Evolutionary conservation across 1,284 basidiomycete species (phyloP).

Genomic region (Ceratobasidium sp.): DNA sequence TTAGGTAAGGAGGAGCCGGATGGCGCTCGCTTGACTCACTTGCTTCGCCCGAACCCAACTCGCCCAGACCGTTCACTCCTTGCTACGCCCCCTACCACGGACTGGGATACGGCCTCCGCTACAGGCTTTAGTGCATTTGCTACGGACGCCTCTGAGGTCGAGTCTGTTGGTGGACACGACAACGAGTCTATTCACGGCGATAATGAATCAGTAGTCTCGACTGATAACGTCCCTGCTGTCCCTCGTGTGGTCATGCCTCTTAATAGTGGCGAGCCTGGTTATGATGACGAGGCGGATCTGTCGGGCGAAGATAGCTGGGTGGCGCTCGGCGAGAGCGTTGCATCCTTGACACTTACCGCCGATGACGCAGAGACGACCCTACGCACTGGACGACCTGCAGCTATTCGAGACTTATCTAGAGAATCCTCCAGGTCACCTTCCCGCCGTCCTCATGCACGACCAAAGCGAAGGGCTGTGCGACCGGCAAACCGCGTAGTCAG

Average conservation of each 20-base stretch:
- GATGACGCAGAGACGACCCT: slow-evolving; percentile 23
- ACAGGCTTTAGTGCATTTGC: slow-evolving; percentile 42
- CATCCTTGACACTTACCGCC: slow-evolving; percentile 30
- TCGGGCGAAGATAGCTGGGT: slow-evolving; percentile 36
- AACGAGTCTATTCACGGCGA: slow-evolving; percentile 34
- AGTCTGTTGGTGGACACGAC: slow-evolving; percentile 33
- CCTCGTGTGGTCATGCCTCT: slow-evolving; percentile 14
- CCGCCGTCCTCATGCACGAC: slow-evolving; percentile 35
- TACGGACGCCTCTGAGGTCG: slow-evolving; percentile 46
- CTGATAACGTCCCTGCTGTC: slow-evolving; percentile 8
- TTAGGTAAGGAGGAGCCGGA: slow-evolving; percentile 73
- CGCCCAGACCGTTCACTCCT: slow-evolving; percentile 65
- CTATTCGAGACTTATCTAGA: slow-evolving; percentile 29
- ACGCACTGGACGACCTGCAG: slow-evolving; percentile 26
- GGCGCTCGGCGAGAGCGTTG: slow-evolving; percentile 34
- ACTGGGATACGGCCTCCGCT: slow-evolving; percentile 46
- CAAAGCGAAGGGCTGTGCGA: slow-evolving; percentile 33
- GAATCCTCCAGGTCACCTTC: slow-evolving; percentile 40
- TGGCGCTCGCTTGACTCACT: slow-evolving; percentile 72
- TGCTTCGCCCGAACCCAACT: slow-evolving; percentile 77
- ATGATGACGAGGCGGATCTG: slow-evolving; percentile 32
- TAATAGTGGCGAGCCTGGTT: slow-evolving; percentile 14
- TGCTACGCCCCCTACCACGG: slow-evolving; percentile 75
- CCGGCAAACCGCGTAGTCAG: slow-evolving; percentile 11
- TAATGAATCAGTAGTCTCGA: slow-evolving; percentile 7